Conservation (phyloP, 2,329 filamentous ascomycete genomes). For the Fusarium sp. region DNA sequence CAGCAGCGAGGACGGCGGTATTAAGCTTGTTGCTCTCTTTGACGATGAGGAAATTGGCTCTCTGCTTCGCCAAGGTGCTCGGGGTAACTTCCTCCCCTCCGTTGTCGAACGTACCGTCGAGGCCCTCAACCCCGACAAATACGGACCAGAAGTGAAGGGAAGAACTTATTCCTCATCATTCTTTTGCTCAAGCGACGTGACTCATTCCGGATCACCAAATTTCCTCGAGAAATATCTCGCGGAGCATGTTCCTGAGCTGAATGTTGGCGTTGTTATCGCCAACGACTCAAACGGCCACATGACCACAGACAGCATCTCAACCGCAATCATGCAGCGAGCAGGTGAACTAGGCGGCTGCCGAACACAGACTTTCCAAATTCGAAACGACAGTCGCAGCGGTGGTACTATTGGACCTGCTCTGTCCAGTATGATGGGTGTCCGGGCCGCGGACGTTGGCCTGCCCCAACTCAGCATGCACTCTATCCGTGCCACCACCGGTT, state of each 20-base stretch:
- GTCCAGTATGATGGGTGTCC: slow-evolving; percentile 80
- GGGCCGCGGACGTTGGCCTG: slow-evolving; percentile 87
- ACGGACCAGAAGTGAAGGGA: slow-evolving; percentile 72
- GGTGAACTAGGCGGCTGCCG: slow-evolving; percentile 77
- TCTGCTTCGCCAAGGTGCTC: slow-evolving; percentile 87
- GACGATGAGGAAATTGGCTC: slow-evolving; percentile 98
- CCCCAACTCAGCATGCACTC: slow-evolving; percentile 95
- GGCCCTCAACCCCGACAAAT: slow-evolving; percentile 64
- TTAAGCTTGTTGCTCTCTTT: slow-evolving; percentile 94
- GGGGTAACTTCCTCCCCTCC: slow-evolving; percentile 86
- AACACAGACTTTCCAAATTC: slow-evolving; percentile 91
- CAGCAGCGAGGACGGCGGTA: slow-evolving; percentile 69
- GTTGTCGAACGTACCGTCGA: slow-evolving; percentile 86
- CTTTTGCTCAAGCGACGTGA: slow-evolving; percentile 92
- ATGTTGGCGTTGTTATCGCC: slow-evolving; percentile 84
- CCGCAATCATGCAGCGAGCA: slow-evolving; percentile 80
- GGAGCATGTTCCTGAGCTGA: slow-evolving; percentile 87
- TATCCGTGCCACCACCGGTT: slow-evolving; percentile 88
- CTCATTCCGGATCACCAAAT: slow-evolving; percentile 94
- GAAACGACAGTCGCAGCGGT: slow-evolving; percentile 89
- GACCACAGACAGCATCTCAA: slow-evolving; percentile 91
- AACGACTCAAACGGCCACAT: slow-evolving; percentile 93
- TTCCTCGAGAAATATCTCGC: slow-evolving; percentile 86
- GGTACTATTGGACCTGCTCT: slow-evolving; percentile 97
- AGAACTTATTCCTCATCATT: slow-evolving; percentile 86